phyloP scores from a whole-genome alignment of 2,329 filamentous ascomycete species.

The Tolypocladium tundrense region DNA sequence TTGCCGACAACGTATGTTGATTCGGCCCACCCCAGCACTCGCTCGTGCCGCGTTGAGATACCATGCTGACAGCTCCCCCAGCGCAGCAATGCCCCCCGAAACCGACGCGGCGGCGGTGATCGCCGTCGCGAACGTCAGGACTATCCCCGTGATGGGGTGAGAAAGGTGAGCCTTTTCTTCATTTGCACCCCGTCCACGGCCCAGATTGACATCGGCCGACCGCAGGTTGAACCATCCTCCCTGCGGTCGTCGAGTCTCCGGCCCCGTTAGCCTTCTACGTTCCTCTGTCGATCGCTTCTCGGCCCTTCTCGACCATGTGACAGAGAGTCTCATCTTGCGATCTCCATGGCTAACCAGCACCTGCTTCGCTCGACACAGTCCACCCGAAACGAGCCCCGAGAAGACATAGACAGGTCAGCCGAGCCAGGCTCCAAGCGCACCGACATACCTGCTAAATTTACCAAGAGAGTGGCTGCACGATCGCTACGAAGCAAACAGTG shows the following conservation, averaged over 20 bases:
- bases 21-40: background rate
- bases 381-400: conserved; percentile 49
- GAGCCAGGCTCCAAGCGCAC: background rate
- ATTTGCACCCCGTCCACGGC: background rate
- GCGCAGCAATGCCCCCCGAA: conserved; percentile 24
- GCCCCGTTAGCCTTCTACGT: conserved; percentile 18
- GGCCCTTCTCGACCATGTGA: conserved; percentile 18
- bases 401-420: conserved; percentile 57
- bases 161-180: conserved; percentile 57
- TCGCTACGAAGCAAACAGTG: conserved; percentile 69
- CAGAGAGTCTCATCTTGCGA: conserved; percentile 21
- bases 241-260: conserved; percentile 15
- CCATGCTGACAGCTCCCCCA: conserved; percentile 6
- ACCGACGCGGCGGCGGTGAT: conserved; percentile 24
- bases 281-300: conserved; percentile 17
- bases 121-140: conserved; percentile 25
- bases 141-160: conserved; percentile 73
- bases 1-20: conserved; percentile 34
- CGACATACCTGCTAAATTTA: conserved; percentile 10
- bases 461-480: conserved; percentile 92
- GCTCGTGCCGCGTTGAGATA: background rate
- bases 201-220: background rate
- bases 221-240: conserved; percentile 25
- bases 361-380: conserved; percentile 39
- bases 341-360: conserved; percentile 16